phyloP scores from a whole-genome alignment of 495 filamentous ascomycete species.

The Melanomma pulvis-pyrius region DNA sequence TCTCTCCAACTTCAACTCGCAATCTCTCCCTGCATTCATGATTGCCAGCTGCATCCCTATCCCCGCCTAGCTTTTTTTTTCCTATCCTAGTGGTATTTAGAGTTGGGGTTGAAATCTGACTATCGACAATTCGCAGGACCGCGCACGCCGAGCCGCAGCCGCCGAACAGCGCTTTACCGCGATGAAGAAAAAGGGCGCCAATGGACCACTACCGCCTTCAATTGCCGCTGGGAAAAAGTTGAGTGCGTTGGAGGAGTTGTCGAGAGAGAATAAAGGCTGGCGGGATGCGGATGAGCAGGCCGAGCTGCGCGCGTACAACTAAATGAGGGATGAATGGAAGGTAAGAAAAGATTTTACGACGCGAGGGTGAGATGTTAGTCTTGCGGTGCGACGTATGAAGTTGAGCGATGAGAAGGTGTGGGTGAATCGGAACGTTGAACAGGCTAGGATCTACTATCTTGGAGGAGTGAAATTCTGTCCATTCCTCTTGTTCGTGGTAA shows the following conservation, averaged over 20 bases:
- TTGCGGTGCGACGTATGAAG: neutral
- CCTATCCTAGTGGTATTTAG: neutral
- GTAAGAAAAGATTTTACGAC: neutral
- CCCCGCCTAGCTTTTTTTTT: neutral
- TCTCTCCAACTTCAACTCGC: neutral
- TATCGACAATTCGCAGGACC: slow-evolving; percentile 17
- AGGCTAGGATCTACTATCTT: too few relatives aligned
- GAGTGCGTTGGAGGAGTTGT: slow-evolving; percentile 22
- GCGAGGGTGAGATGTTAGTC: neutral
- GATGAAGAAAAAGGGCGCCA: slow-evolving; percentile 12
- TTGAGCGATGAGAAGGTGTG: neutral
- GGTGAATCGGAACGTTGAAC: neutral
- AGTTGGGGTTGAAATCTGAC: neutral
- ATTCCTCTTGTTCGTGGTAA: too few relatives aligned
- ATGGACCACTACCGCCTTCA: neutral
- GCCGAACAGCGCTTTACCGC: slow-evolving; percentile 19
- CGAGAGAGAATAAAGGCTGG: slow-evolving; percentile 30
- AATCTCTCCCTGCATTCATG: neutral
- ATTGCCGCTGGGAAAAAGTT: slow-evolving; percentile 7
- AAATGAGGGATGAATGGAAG: neutral
- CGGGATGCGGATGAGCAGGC: slow-evolving; percentile 26
- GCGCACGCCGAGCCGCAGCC: slow-evolving; percentile 24
- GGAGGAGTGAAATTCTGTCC: too few relatives aligned
- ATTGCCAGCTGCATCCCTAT: neutral
- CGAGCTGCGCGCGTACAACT: slow-evolving; percentile 24